Percentiles rank a stretch among this genome's conserved stretches.
Evolutionary conservation across 2,329 filamentous ascomycete species (phyloP).

Genomic region (Domatiomyces globalis): DNA sequence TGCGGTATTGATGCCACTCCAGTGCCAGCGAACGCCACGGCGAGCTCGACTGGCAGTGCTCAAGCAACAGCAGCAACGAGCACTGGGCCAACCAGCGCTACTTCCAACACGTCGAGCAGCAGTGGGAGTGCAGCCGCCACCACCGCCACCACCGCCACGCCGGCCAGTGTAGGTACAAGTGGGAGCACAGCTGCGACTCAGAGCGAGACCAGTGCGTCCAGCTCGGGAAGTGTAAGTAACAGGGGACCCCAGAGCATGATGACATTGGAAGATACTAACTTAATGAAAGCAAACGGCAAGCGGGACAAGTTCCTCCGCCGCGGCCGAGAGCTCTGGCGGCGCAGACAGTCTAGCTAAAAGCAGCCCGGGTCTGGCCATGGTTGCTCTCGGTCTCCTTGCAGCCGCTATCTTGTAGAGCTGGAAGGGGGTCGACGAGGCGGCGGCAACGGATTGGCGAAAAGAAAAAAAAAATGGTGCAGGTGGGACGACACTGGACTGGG

Average conservation of each 20-base stretch:
- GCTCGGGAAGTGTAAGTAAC: neutral
- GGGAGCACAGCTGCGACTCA: too few species aligned
- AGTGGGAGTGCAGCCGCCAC: neutral
- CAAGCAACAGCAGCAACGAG: slow-evolving; percentile 14
- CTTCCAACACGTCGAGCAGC: neutral
- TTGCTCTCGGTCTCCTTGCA: neutral
- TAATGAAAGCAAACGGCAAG: neutral
- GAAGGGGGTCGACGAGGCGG: neutral
- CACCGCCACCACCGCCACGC: too few species aligned
- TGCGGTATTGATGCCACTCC: slow-evolving; percentile 16
- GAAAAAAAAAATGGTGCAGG: neutral
- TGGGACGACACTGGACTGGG: too few species aligned
- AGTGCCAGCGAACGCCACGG: slow-evolving; percentile 5
- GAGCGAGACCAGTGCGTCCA: neutral
- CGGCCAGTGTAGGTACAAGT: too few species aligned
- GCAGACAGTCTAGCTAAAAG: neutral
- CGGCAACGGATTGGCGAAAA: neutral
- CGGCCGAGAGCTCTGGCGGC: neutral
- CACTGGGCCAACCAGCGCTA: neutral
- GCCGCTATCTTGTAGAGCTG: neutral
- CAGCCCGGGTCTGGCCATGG: neutral
- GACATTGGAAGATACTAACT: neutral
- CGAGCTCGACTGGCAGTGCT: slow-evolving; percentile 7
- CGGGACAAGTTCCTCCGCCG: neutral
- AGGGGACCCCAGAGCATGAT: neutral